Evolutionary conservation across 2,329 filamentous ascomycete genomes (phyloP).

Genomic region (Hawksworthiomyces lignivorus): DNA sequence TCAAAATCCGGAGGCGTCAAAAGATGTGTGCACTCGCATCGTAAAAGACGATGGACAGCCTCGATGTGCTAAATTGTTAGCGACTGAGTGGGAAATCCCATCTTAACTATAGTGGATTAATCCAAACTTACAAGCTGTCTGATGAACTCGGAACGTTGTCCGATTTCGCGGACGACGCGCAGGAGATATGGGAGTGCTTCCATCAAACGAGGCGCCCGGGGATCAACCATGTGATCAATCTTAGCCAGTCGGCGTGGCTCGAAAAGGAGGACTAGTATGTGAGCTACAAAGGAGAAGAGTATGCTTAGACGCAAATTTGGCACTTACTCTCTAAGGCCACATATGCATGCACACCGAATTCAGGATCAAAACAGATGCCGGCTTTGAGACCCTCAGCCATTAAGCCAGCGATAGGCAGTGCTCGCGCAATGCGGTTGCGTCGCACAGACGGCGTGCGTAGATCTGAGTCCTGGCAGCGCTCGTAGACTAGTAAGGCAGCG

Average conservation of each 20-base stretch:
- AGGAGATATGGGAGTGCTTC: slow-evolving; percentile 10
- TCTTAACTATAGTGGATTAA: too few relatives aligned
- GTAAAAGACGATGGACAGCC: slow-evolving; percentile 11
- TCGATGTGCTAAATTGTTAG: slow-evolving; percentile 13
- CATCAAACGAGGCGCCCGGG: slow-evolving; percentile 8
- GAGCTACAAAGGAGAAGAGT: too few relatives aligned
- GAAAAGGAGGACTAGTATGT: slow-evolving; percentile 10
- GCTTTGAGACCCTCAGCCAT: slow-evolving; percentile 9
- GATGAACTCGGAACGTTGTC: slow-evolving; percentile 6
- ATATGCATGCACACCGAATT: slow-evolving; percentile 13
- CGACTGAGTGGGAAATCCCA: too few relatives aligned
- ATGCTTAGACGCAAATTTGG: too few relatives aligned
- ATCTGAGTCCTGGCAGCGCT: background rate
- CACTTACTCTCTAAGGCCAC: slow-evolving; percentile 9
- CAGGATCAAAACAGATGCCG: slow-evolving; percentile 10
- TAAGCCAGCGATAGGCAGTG: slow-evolving; percentile 12
- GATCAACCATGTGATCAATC: slow-evolving; percentile 9
- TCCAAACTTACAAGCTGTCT: slow-evolving; percentile 1
- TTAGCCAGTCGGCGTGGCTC: slow-evolving; percentile 12
- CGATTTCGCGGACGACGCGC: slow-evolving; percentile 5
- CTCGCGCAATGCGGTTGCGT: slow-evolving; percentile 10
- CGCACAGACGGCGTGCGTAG: slow-evolving; percentile 6
- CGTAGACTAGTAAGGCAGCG: slow-evolving; percentile 8
- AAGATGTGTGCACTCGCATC: slow-evolving; percentile 8
- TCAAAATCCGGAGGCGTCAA: slow-evolving; percentile 7